A percentile compares a stretch with the other conserved stretches of the same genome.
phyloP scores from a whole-genome alignment of 2,329 filamentous ascomycete genomes.

The Taxawa tesnikishii region DNA sequence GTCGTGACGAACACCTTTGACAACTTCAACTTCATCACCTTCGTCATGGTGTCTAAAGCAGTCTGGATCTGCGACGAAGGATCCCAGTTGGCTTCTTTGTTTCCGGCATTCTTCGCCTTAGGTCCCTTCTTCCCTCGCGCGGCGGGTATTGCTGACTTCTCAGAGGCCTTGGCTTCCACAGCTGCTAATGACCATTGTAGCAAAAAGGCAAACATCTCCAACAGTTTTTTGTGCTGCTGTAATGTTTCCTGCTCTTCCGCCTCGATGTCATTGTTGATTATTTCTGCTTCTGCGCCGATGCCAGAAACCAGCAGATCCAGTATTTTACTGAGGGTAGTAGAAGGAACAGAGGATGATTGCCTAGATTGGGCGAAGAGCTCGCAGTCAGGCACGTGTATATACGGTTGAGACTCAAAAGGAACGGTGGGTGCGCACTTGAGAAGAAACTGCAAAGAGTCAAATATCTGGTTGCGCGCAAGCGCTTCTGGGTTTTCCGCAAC shows the following conservation, averaged over 20 bases:
- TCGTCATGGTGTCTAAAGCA: conserved; percentile 89
- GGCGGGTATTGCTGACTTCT: conserved; percentile 66
- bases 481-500: conserved; percentile 87
- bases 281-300: conserved; percentile 63
- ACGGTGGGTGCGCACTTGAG: conserved; percentile 75
- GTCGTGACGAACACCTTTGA: conserved; percentile 91
- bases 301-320: conserved; percentile 76
- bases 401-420: conserved; percentile 20
- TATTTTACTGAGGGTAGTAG: conserved; percentile 78
- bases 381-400: conserved; percentile 41
- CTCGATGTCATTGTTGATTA: conserved; percentile 75
- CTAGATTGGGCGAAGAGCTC: conserved; percentile 56
- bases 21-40: conserved; percentile 84
- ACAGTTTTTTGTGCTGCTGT: conserved; percentile 74
- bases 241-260: conserved; percentile 75
- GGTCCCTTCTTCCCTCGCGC: conserved; percentile 62
- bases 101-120: conserved; percentile 50
- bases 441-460: conserved; percentile 90
- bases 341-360: conserved; percentile 66
- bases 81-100: conserved; percentile 74
- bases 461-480: conserved; percentile 62
- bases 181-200: conserved; percentile 90
- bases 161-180: conserved; percentile 77
- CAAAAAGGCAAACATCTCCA: conserved; percentile 90
- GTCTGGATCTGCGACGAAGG: conserved; percentile 76